These are phyloP conservation scores for Amphirosellinia nigrospora DNA, from an alignment of 495 filamentous ascomycete genomes.

Conservation along the genomic window DNA sequence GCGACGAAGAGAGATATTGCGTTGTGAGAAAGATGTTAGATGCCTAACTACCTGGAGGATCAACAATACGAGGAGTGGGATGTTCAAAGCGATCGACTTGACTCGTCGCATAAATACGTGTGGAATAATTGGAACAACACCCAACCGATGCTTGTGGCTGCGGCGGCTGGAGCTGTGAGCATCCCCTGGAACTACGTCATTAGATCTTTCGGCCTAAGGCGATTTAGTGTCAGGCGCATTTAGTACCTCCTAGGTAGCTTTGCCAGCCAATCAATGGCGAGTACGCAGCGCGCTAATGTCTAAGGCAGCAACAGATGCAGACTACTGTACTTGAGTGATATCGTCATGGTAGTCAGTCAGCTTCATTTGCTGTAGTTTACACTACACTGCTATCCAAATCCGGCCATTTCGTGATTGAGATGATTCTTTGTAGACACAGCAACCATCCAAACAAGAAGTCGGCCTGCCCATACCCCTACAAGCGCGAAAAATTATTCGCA, in stretches of 20 bases:
- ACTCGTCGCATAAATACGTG: constrained; percentile 22
- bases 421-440: not conserved
- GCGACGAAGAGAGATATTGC: constrained; percentile 9
- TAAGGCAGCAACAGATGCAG: not conserved
- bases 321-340: not conserved
- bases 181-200: constrained; percentile 22
- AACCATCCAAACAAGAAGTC: constrained; percentile 1
- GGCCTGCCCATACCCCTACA: not conserved
- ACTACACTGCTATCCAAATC: constrained; percentile 9
- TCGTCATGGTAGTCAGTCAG: not conserved
- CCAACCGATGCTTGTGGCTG: constrained; percentile 12
- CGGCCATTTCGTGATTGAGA: not conserved
- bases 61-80: not conserved
- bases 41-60: not conserved
- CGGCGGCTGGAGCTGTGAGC: constrained; percentile 9
- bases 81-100: constrained; percentile 4
- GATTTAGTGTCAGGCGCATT: not conserved
- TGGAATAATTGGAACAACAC: constrained; percentile 10
- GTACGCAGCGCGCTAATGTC: not conserved
- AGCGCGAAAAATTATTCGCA: not conserved
- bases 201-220: constrained; percentile 10
- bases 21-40: not conserved
- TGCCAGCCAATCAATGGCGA: not conserved
- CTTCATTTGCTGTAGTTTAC: not conserved
- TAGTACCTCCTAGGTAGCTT: not conserved